phyloP scores from a whole-genome alignment of 345 rosid genomes.

The Physaria fendleri region DNA sequence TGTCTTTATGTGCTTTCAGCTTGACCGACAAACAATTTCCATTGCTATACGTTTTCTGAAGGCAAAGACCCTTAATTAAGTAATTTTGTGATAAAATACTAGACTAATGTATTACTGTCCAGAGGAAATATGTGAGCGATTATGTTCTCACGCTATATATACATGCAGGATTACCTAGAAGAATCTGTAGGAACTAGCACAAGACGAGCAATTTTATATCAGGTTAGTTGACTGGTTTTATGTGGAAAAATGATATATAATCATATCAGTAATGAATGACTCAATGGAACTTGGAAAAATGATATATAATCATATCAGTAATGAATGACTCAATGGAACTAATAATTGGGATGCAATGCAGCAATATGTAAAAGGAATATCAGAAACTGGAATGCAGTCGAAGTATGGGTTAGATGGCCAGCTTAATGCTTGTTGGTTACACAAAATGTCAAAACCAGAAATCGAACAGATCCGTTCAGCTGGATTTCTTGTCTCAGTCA shows the following conservation, averaged over 20 bases:
- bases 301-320: background rate
- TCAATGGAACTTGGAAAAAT: background rate
- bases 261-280: background rate
- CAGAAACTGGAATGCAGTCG: slow-evolving; percentile 90
- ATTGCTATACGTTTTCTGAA: slow-evolving; percentile 72
- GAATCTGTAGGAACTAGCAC: slow-evolving; percentile 57
- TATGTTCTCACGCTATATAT: background rate
- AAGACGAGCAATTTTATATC: slow-evolving; percentile 66
- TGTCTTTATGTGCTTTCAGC: slow-evolving; percentile 37
- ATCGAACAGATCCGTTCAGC: slow-evolving; percentile 56
- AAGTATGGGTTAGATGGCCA: slow-evolving; percentile 85
- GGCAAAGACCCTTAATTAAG: slow-evolving; percentile 52
- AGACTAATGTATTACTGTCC: background rate
- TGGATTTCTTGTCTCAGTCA: slow-evolving; percentile 83
- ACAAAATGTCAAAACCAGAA: slow-evolving; percentile 57
- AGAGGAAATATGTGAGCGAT: background rate
- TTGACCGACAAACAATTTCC: slow-evolving; percentile 61
- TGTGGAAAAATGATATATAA: background rate
- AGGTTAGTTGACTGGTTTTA: slow-evolving; percentile 36
- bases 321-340: background rate
- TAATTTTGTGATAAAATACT: background rate
- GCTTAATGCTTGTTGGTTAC: slow-evolving; percentile 92
- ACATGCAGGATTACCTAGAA: slow-evolving; percentile 51
- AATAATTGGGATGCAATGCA: slow-evolving; percentile 26
- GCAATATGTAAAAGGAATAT: slow-evolving; percentile 94